Evolutionary conservation across 2,329 filamentous ascomycete genomes (phyloP), one percentile per base, ranked within the genome.

Genomic region (Trichoderma cornu-damae): DNA sequence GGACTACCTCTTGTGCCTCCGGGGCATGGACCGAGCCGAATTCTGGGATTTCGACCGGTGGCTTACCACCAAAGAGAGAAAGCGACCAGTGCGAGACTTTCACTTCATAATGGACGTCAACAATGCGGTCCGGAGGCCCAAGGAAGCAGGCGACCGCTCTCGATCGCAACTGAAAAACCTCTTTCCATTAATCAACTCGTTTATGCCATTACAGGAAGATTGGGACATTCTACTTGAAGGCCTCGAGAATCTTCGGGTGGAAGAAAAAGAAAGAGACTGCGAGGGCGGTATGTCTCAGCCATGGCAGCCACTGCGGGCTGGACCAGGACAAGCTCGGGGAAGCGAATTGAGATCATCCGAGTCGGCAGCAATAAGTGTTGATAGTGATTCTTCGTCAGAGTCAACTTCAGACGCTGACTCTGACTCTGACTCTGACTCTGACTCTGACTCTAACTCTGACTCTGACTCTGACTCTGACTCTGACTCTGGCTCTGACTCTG

Each of bases 1-100:
- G 1, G 77, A 80, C 38, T 76, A 73, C 24, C 38, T 81, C 3
- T 64, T 70, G 11, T 65, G 70, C 22, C 72, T 81, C 3, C 73
- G 79, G 1, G 78, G 77, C 0, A 60, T 81, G 43, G 57, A 65
- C 1, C 65, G 64, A n/a, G 58, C 79, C 0, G 66, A 69, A 0
- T 74, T 79, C 52, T 75, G 72, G 57, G 76, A 80, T 56, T 67
- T 71, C 2, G 63, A 72, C 18, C 58, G 62, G 11, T 72, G 66
- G 63, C n/a, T 61, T 6, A n/a, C 12, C 6, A 50, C 8, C 3
- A 14, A 12, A 7, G 12, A 43, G 2, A 9, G 8, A 2, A 62
- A 59, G 22, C 14, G 35, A 0, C 53, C 56, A 0, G 62, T 74
- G 1, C 62, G 70, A 8, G 69, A 74, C 52, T 66, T 44, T 22